Evolutionary conservation across 2,329 filamentous ascomycete species (phyloP).

Genomic region (Xylaria sp.): DNA sequence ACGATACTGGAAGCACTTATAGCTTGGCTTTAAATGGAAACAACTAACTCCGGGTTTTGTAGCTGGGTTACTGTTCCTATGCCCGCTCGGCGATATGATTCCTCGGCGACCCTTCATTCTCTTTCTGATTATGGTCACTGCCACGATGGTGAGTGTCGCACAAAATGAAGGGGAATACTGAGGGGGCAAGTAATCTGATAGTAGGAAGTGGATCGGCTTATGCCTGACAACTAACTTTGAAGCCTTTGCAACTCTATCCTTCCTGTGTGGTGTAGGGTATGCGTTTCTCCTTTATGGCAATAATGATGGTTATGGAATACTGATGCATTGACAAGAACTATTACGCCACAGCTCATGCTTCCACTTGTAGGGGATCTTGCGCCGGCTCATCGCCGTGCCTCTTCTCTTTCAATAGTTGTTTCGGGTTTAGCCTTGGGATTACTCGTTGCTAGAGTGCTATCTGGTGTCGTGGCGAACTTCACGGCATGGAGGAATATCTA

Average conservation of each 20-base stretch:
- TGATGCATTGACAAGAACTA: constrained; percentile 41
- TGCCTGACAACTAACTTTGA: constrained; percentile 68
- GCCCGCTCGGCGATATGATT: constrained; percentile 71
- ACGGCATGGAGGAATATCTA: constrained; percentile 74
- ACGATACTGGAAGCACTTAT: background rate
- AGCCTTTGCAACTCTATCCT: constrained; percentile 70
- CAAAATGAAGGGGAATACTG: background rate
- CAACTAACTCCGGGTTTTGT: background rate
- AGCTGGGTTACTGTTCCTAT: constrained; percentile 70
- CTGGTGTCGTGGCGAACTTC: constrained; percentile 73
- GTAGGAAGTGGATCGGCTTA: constrained; percentile 64
- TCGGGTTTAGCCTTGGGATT: constrained; percentile 73
- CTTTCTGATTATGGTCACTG: constrained; percentile 68
- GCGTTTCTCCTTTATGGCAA: constrained; percentile 18
- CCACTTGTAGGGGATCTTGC: constrained; percentile 75
- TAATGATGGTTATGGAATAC: background rate
- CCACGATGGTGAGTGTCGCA: constrained; percentile 62
- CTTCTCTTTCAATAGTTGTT: constrained; percentile 71
- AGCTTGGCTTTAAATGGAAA: background rate
- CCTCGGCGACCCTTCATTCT: constrained; percentile 70
- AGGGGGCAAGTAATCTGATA: constrained; percentile 17
- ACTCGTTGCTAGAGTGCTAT: constrained; percentile 73
- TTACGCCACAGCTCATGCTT: constrained; percentile 68
- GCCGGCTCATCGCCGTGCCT: constrained; percentile 68
- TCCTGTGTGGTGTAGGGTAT: constrained; percentile 62